Evolutionary conservation across 441 rosid genomes (phyloP).

Genomic region (Euphorbia neoarborescens): DNA sequence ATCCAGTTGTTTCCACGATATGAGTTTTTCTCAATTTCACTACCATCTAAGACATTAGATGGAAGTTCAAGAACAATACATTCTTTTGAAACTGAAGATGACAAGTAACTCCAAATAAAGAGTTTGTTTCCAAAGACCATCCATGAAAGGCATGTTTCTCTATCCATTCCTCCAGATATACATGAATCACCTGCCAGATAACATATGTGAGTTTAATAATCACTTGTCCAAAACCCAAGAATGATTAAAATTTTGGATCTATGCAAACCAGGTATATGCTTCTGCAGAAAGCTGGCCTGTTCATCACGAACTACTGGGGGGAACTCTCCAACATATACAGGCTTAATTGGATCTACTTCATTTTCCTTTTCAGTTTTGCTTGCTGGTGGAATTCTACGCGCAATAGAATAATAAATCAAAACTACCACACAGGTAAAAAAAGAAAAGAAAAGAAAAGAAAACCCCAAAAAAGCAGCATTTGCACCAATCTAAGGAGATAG

Average conservation of each 20-base stretch:
- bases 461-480: neutral
- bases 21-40: conserved; percentile 26
- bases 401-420: conserved; percentile 17
- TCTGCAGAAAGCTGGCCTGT: conserved; percentile 41
- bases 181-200: conserved; percentile 41
- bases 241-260: neutral
- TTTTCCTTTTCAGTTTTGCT: conserved; percentile 41
- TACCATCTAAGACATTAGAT: conserved; percentile 27
- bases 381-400: conserved; percentile 44
- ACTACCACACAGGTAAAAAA: neutral
- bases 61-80: conserved; percentile 65
- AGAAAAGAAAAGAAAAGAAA: too few species aligned
- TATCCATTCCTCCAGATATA: conserved; percentile 80
- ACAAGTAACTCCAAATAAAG: conserved; percentile 69
- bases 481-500: neutral
- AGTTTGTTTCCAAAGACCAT: conserved; percentile 53
- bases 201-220: neutral
- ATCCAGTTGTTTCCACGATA: conserved; percentile 48
- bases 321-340: conserved; percentile 84
- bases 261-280: conserved; percentile 49
- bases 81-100: conserved; percentile 41
- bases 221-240: conserved; percentile 11
- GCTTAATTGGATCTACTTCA: conserved; percentile 56
- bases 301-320: conserved; percentile 79
- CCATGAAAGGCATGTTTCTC: conserved; percentile 67